Evolutionary conservation across 441 rosid genomes (phyloP).

Genomic region (Pelargonium fulgidum): DNA sequence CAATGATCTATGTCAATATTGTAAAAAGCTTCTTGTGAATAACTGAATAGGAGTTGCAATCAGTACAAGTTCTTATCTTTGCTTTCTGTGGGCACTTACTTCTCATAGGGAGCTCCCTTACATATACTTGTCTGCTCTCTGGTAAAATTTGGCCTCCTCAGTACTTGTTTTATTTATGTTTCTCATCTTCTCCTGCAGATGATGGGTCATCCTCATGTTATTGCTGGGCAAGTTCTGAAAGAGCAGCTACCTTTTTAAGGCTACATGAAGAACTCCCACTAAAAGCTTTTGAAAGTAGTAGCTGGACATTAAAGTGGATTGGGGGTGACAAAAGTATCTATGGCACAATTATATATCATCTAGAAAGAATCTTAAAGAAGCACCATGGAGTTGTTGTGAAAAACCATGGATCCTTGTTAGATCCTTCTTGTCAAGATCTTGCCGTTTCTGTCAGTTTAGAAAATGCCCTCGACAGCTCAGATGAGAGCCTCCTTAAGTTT

Average conservation of each 20-base stretch:
- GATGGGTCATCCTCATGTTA: slow-evolving; percentile 75
- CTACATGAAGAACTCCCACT: slow-evolving; percentile 48
- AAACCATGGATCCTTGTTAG: slow-evolving; percentile 44
- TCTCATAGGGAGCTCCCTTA: neutral
- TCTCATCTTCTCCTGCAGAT: slow-evolving; percentile 39
- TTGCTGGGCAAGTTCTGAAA: slow-evolving; percentile 72
- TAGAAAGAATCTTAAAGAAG: slow-evolving; percentile 49
- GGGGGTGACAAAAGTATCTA: slow-evolving; percentile 26
- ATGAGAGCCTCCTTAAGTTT: slow-evolving; percentile 54
- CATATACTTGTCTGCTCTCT: neutral
- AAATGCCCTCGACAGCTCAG: slow-evolving; percentile 41
- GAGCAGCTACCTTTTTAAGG: slow-evolving; percentile 61
- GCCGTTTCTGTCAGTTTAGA: slow-evolving; percentile 39
- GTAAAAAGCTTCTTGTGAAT: neutral
- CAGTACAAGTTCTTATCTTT: neutral
- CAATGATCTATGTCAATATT: neutral
- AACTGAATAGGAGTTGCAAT: neutral
- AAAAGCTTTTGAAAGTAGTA: slow-evolving; percentile 34
- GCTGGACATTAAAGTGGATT: slow-evolving; percentile 31
- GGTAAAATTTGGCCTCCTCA: neutral
- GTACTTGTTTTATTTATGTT: neutral
- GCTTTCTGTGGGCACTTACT: neutral
- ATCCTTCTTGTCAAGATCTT: slow-evolving; percentile 53
- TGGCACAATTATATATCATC: slow-evolving; percentile 39
- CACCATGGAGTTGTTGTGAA: slow-evolving; percentile 48